Percentiles rank a stretch among this genome's conserved stretches.
Evolutionary conservation across 345 rosid genomes (phyloP).

Genomic region (Hibiscus syriacus): DNA sequence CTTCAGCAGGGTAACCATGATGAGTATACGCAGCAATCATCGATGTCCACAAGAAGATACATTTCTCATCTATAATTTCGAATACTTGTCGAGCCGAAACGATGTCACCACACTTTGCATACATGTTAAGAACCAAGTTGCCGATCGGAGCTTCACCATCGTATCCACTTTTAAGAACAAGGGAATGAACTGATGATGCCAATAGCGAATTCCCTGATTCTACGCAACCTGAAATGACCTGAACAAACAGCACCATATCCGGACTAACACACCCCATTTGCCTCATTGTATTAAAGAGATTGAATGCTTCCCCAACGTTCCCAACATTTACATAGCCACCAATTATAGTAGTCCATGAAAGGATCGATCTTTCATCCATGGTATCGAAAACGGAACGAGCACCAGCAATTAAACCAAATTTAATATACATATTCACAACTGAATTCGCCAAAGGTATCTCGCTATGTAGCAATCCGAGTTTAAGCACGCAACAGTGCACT

Average conservation of each 20-base stretch:
- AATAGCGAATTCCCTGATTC: slow-evolving; percentile 12
- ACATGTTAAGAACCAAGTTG: slow-evolving; percentile 26
- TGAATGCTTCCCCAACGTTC: slow-evolving; percentile 2
- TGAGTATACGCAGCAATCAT: too few species aligned
- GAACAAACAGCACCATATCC: background rate
- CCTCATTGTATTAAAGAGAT: too few species aligned
- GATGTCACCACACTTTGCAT: slow-evolving; percentile 5
- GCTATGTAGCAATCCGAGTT: slow-evolving; percentile 17
- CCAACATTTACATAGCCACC: slow-evolving; percentile 19
- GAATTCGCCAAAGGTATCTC: slow-evolving; percentile 25
- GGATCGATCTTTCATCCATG: slow-evolving; percentile 16
- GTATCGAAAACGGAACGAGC: slow-evolving; percentile 22
- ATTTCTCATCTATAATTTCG: slow-evolving; percentile 3
- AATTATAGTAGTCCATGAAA: slow-evolving; percentile 27
- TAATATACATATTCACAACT: slow-evolving; percentile 19
- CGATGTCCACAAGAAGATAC: slow-evolving; percentile 29
- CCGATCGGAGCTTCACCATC: slow-evolving; percentile 9
- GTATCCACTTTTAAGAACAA: slow-evolving; percentile 5
- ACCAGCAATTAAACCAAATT: slow-evolving; percentile 10
- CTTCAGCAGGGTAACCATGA: too few species aligned
- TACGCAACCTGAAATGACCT: slow-evolving; percentile 19
- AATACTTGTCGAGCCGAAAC: too few species aligned
- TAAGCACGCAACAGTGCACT: slow-evolving; percentile 21
- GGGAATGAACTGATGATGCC: slow-evolving; percentile 6
- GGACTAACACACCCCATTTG: background rate